Base-by-base conservation (phyloP, 2,329 filamentous ascomycete genomes). In the Dactylonectria macrodidyma region DNA sequence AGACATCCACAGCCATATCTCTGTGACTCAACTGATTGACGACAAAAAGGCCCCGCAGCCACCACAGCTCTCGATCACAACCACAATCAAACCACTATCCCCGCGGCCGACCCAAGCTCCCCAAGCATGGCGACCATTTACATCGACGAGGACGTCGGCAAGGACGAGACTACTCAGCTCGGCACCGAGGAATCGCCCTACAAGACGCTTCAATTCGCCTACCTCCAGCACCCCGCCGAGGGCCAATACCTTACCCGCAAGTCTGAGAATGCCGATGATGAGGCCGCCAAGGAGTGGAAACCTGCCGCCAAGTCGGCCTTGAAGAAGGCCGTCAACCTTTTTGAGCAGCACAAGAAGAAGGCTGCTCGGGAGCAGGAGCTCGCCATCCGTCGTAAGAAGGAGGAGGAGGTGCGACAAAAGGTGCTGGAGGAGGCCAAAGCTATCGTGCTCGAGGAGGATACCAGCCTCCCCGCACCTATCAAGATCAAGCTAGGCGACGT, bases 141-240 rank as follows among this genome's bases (percentile, higher is more conserved):
- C 46, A 73, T 97, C 36, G 94, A 97, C 78, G 93, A 95, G 74
- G 92, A 94, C 75, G 86, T 87, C 73, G 95, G 95, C 76, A 85
- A 88, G 74, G 95, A 96, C 83, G 90, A 93, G 76, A 81, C 89
- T 75, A 80, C 87, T 68, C 88, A 90, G 71, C 85, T 88, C 73
- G 94, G 94, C 76, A 88, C 91, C 70, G 89, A 95, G 80, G 83
- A 86, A 67, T 88, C 90, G 71, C 94, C 95, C 59, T 97, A 91
- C 89, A 95, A 97, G 85, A 90, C 92, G 30, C 88, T 97, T 52
- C 86, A 92, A 72, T 90, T 91, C 78, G 95, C 94, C 68, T 93
- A 94, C 82, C 87, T 94, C 77, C 77, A 77, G 57, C 76, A 73
- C 61, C 75, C 73, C 60, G 73, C 77, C 56, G 75, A 79, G 60